A percentile compares a stretch with the other conserved stretches of the same genome.
phyloP scores from a whole-genome alignment of 768 basidiomycete genomes.

The Xerocomus spinulosus region DNA sequence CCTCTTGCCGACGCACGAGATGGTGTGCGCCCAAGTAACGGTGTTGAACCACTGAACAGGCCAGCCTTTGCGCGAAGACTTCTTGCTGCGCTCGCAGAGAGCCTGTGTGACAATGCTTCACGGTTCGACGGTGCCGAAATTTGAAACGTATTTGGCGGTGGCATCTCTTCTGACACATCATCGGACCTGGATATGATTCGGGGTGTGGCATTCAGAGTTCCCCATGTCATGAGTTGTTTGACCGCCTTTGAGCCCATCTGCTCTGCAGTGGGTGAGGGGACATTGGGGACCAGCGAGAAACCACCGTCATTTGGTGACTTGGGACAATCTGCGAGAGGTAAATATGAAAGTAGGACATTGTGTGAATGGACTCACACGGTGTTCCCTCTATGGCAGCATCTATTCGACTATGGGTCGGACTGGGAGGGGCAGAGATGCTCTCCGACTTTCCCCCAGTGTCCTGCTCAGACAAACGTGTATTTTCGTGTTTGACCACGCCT shows the following conservation, averaged over 20 bases:
- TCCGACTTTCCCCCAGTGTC: constrained; percentile 46
- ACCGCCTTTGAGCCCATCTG: constrained; percentile 78
- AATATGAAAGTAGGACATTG: constrained; percentile 1
- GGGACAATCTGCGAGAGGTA: constrained; percentile 50
- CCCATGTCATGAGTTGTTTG: constrained; percentile 97
- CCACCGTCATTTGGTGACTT: constrained; percentile 49
- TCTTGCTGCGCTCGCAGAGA: constrained; percentile 79
- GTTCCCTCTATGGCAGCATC: constrained; percentile 91
- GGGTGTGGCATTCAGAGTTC: constrained; percentile 88
- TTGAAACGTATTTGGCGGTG: constrained; percentile 60
- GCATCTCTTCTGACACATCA: constrained; percentile 43
- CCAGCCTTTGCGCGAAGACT: constrained; percentile 75
- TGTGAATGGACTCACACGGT: constrained; percentile 59
- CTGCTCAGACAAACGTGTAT: constrained; percentile 76
- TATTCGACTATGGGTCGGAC: constrained; percentile 87
- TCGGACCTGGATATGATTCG: constrained; percentile 70
- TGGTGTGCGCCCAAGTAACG: constrained; percentile 26
- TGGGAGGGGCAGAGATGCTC: constrained; percentile 61
- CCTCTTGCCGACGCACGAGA: constrained; percentile 34
- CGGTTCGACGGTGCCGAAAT: constrained; percentile 73
- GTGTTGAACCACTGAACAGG: constrained; percentile 43
- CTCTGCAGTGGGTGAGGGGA: constrained; percentile 84
- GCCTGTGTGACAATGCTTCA: constrained; percentile 74
- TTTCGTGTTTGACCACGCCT: constrained; percentile 69
- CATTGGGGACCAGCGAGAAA: constrained; percentile 75